A percentile compares a stretch with the other conserved stretches of the same genome.
phyloP scores from a whole-genome alignment of 1,284 basidiomycete genomes.

The Cryptococcus sp. region DNA sequence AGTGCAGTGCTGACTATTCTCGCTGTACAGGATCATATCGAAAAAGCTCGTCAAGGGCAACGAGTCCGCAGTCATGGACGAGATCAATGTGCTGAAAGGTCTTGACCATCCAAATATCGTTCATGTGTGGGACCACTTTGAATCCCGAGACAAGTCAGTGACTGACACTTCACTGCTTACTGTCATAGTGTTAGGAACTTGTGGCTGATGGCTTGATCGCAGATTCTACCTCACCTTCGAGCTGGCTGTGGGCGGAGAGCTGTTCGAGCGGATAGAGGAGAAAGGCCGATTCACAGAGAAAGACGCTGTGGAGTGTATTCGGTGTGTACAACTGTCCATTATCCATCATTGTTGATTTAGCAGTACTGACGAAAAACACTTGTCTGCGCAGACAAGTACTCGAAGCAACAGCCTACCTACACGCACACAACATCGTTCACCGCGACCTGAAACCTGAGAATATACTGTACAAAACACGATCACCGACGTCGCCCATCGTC shows the following conservation, averaged over 20 bases:
- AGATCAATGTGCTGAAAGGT: conserved; percentile 85
- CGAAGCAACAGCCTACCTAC: conserved; percentile 76
- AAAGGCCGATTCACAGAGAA: conserved; percentile 87
- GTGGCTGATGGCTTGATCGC: neutral
- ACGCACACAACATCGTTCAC: conserved; percentile 85
- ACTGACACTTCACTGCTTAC: neutral
- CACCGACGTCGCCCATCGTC: conserved; percentile 73
- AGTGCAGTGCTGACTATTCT: neutral
- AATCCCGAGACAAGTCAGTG: conserved; percentile 71
- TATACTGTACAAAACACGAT: conserved; percentile 81
- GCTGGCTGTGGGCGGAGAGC: conserved; percentile 83
- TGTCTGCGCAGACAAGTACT: conserved; percentile 58
- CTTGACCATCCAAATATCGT: conserved; percentile 88
- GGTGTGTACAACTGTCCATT: conserved; percentile 54
- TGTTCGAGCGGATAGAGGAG: conserved; percentile 79
- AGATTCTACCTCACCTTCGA: conserved; percentile 86
- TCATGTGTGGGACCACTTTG: conserved; percentile 64
- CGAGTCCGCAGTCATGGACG: conserved; percentile 77
- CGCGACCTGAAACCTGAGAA: conserved; percentile 95
- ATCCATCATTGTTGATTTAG: neutral
- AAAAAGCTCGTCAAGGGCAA: conserved; percentile 92
- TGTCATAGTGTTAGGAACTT: neutral
- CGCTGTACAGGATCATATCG: conserved; percentile 68
- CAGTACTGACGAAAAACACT: neutral
- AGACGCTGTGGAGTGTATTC: conserved; percentile 73